A percentile compares a stretch with the other conserved stretches of the same genome.
Conservation (phyloP, 345 rosid genomes). For the Salix exigua region DNA sequence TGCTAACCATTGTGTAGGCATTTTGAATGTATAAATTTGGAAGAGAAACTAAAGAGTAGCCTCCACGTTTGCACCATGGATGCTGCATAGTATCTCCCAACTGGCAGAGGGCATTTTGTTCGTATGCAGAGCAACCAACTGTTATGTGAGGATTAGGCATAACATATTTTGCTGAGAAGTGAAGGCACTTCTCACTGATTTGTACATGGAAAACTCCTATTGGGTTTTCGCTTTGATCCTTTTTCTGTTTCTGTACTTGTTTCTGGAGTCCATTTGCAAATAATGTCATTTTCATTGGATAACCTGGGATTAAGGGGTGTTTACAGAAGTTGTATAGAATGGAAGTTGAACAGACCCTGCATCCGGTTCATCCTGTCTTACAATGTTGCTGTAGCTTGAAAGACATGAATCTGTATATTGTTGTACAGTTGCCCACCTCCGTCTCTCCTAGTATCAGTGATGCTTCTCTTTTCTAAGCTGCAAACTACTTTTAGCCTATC, state of each 20-base stretch:
- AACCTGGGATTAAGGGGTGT: slow-evolving; percentile 18
- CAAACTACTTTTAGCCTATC: background rate
- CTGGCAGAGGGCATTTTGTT: slow-evolving; percentile 38
- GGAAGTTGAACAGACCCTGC: slow-evolving; percentile 3
- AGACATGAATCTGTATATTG: background rate
- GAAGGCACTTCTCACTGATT: slow-evolving; percentile 7
- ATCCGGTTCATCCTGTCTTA: slow-evolving; percentile 4
- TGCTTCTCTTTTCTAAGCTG: background rate
- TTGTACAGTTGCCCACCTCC: slow-evolving; percentile 6
- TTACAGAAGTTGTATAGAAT: slow-evolving; percentile 30
- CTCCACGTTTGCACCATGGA: slow-evolving; percentile 47
- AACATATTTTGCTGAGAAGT: slow-evolving; percentile 29
- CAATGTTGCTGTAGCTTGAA: background rate
- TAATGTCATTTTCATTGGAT: slow-evolving; percentile 18
- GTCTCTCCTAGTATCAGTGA: background rate
- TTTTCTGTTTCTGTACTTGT: background rate
- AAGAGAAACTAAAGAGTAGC: slow-evolving; percentile 39
- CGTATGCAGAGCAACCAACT: slow-evolving; percentile 34
- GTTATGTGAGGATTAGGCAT: slow-evolving; percentile 35
- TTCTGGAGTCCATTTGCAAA: slow-evolving; percentile 17
- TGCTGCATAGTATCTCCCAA: slow-evolving; percentile 28
- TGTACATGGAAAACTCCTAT: slow-evolving; percentile 18
- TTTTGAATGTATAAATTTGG: slow-evolving; percentile 49
- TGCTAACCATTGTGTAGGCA: slow-evolving; percentile 44
- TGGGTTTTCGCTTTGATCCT: background rate